Percentiles rank a stretch among this genome's conserved stretches.
phyloP scores from a whole-genome alignment of 805 yeast genomes.

The Candida ulmi region DNA sequence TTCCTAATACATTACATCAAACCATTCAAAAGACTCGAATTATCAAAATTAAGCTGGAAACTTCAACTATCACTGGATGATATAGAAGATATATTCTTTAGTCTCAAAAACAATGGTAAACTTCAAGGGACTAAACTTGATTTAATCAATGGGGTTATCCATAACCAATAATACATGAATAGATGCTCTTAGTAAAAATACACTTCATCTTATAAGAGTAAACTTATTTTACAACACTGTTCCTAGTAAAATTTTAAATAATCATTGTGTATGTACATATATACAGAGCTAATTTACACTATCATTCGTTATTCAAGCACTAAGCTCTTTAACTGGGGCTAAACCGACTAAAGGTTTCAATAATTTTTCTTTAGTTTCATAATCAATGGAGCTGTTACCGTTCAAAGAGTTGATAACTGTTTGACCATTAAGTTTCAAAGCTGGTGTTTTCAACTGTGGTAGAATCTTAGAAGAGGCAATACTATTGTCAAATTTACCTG shows the following conservation, averaged over 20 bases:
- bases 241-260: too few species aligned
- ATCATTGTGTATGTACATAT: not conserved
- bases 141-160: conserved; percentile 20
- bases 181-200: too few species aligned
- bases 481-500: conserved; percentile 10
- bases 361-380: conserved; percentile 18
- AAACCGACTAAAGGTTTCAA: conserved; percentile 24
- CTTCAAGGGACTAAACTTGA: conserved; percentile 18
- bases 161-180: conserved; percentile 10
- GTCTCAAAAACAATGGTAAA: conserved; percentile 16
- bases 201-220: too few species aligned
- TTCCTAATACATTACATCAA: conserved; percentile 23
- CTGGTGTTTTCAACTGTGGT: conserved; percentile 13
- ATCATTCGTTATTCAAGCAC: conserved; percentile 1
- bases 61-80: conserved; percentile 13
- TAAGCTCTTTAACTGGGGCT: conserved; percentile 21
- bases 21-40: conserved; percentile 21
- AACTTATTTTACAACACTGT: too few species aligned
- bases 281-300: not conserved
- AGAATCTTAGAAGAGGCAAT: not conserved
- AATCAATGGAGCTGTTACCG: conserved; percentile 17
- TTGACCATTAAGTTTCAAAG: conserved; percentile 18
- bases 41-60: conserved; percentile 12
- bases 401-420: conserved; percentile 22
- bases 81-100: conserved; percentile 21